These are phyloP conservation scores for Cryptosporidium tyzzeri DNA, from an alignment of 169 alveolate genomes.

Conservation along the genomic window DNA sequence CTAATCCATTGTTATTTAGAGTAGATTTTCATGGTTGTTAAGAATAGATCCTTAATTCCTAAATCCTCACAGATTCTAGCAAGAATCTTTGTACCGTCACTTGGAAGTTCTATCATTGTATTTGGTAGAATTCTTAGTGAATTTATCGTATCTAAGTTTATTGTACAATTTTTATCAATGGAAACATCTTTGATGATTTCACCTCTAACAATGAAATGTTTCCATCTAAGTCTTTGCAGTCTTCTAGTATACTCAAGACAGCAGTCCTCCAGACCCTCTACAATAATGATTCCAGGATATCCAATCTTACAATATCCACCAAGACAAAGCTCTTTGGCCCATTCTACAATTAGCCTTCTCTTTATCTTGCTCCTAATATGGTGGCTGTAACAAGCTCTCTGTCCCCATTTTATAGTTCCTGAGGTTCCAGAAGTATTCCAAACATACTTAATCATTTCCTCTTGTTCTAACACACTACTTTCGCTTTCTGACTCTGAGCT, in stretches of 20 bases:
- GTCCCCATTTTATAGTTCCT: conserved; percentile 55
- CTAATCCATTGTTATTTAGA: conserved; percentile 2
- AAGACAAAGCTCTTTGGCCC: conserved; percentile 81
- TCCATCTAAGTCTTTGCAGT: conserved; percentile 81
- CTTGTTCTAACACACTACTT: background rate
- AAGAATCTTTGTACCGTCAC: conserved; percentile 79
- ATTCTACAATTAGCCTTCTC: conserved; percentile 77
- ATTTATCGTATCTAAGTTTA: conserved; percentile 11
- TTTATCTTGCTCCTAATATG: conserved; percentile 79
- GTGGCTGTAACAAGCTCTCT: conserved; percentile 80
- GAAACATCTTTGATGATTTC: conserved; percentile 75
- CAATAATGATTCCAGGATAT: conserved; percentile 81
- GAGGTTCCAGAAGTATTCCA: conserved; percentile 7
- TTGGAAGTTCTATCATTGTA: conserved; percentile 77
- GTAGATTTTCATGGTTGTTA: conserved; percentile 82
- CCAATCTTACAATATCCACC: conserved; percentile 84
- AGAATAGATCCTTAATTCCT: conserved; percentile 79
- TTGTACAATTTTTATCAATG: conserved; percentile 37
- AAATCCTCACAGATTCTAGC: conserved; percentile 79
- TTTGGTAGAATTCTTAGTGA: conserved; percentile 77
- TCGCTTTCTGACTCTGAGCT: background rate
- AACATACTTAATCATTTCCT: background rate
- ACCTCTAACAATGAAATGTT: conserved; percentile 82
- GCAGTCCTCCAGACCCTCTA: conserved; percentile 82
- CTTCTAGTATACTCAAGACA: conserved; percentile 80